Percentiles rank a stretch among this genome's conserved stretches.
Conservation (phyloP, 2,329 filamentous ascomycete species). For the Penicillium sp. region DNA sequence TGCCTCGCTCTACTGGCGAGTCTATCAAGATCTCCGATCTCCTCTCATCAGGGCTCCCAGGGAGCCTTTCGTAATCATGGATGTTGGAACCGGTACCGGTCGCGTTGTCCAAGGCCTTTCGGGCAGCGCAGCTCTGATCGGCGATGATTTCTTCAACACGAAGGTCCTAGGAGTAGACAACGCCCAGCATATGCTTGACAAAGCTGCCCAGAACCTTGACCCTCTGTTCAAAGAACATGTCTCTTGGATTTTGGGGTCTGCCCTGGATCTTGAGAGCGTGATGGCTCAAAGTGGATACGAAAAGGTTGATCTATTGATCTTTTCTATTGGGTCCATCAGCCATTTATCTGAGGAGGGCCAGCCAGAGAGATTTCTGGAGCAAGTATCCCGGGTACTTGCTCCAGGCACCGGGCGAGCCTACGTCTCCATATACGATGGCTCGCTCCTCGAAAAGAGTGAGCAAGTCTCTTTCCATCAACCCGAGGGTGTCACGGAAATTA, state of each 20-base stretch:
- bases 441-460: not conserved
- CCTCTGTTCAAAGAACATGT: not conserved
- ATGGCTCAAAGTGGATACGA: not conserved
- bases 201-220: not conserved
- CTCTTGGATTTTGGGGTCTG: conserved; percentile 5
- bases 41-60: not conserved
- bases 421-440: conserved; percentile 10
- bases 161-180: conserved; percentile 4
- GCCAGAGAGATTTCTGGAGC: conserved; percentile 1
- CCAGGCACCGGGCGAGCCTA: conserved; percentile 7
- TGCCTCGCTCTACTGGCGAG: conserved; percentile 7
- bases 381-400: not conserved
- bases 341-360: conserved; percentile 3
- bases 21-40: conserved; percentile 1
- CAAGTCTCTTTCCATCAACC: conserved; percentile 5
- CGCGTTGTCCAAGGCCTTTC: conserved; percentile 15
- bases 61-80: conserved; percentile 6
- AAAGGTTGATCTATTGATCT: conserved; percentile 7
- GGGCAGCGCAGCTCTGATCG: conserved; percentile 6
- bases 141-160: not conserved
- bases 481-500: not conserved
- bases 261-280: not conserved
- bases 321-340: conserved; percentile 8
- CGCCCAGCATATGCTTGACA: conserved; percentile 7
- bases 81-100: conserved; percentile 18